Evolutionary conservation across 148 eudicot genomes (phyloP).

Genomic region (Vaccinium macrocarpon): DNA sequence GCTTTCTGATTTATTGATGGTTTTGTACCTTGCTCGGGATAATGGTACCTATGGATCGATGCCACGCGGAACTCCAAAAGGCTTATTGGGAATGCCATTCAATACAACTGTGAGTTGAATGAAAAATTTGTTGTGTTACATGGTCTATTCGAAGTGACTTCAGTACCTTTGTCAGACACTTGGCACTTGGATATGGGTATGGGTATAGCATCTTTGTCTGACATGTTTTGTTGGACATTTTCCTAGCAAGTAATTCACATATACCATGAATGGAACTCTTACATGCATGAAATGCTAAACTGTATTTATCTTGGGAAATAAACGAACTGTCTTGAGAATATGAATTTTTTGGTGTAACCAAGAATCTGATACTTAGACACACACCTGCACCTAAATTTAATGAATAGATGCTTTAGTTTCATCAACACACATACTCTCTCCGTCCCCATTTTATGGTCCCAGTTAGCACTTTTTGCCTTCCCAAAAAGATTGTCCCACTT

Average conservation of each 20-base stretch:
- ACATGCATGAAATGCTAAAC: background rate
- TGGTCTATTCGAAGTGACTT: background rate
- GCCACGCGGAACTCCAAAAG: constrained; percentile 74
- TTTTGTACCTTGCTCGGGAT: constrained; percentile 80
- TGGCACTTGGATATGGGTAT: background rate
- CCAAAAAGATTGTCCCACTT: no score
- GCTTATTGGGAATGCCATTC: constrained; percentile 95
- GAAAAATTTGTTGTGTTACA: background rate
- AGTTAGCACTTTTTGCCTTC: no score
- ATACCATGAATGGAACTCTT: background rate
- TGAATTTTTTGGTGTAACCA: background rate
- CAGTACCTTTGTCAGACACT: background rate
- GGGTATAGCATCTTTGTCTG: background rate
- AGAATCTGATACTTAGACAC: background rate
- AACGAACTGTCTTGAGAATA: no score
- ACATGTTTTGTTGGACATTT: background rate
- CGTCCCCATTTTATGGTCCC: no score
- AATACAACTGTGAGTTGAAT: constrained; percentile 80
- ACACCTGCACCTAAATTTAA: background rate
- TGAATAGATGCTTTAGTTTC: constrained; percentile 4
- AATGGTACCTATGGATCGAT: constrained; percentile 96
- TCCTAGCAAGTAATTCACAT: background rate
- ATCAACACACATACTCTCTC: background rate
- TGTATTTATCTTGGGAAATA: background rate
- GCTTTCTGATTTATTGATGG: constrained; percentile 7